Conservation (phyloP, 2,329 filamentous ascomycete genomes). For the Aspergillus aculeatus region DNA sequence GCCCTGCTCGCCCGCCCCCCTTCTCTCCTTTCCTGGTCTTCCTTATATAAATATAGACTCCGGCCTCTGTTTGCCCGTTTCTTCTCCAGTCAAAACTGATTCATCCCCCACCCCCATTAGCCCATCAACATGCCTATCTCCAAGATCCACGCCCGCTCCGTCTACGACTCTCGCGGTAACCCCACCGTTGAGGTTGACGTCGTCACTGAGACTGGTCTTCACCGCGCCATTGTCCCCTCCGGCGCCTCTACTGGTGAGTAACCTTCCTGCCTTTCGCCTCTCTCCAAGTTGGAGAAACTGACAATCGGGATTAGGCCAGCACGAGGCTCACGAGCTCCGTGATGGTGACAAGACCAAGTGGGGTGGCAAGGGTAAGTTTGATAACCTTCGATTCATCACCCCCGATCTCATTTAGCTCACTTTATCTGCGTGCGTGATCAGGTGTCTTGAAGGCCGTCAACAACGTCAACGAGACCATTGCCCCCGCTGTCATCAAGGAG, state of each 20-base stretch:
- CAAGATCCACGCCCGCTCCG: conserved; percentile 87
- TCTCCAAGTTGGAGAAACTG: conserved; percentile 13
- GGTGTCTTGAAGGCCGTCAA: conserved; percentile 76
- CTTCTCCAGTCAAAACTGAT: conserved; percentile 23
- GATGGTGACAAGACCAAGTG: conserved; percentile 86
- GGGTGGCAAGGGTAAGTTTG: conserved; percentile 70
- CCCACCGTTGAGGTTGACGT: conserved; percentile 98
- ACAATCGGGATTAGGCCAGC: conserved; percentile 62
- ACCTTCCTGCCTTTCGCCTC: not conserved
- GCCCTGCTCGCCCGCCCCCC: not conserved
- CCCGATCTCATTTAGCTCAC: conserved; percentile 5
- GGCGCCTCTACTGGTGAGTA: conserved; percentile 87
- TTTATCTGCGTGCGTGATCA: conserved; percentile 16
- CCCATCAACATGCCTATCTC: conserved; percentile 74
- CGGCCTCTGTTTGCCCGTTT: conserved; percentile 19
- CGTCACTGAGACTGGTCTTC: conserved; percentile 91
- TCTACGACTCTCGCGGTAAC: conserved; percentile 98
- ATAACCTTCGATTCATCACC: not conserved
- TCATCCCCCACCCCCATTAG: conserved; percentile 24
- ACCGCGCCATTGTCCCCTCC: conserved; percentile 96
- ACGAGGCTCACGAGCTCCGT: conserved; percentile 88
- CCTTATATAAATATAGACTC: conserved; percentile 21
- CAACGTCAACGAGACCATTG: conserved; percentile 82
- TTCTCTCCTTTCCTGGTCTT: not conserved
- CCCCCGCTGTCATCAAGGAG: conserved; percentile 77